Conservation (phyloP, 441 rosid genomes). For the Arabidopsis lyrata region DNA sequence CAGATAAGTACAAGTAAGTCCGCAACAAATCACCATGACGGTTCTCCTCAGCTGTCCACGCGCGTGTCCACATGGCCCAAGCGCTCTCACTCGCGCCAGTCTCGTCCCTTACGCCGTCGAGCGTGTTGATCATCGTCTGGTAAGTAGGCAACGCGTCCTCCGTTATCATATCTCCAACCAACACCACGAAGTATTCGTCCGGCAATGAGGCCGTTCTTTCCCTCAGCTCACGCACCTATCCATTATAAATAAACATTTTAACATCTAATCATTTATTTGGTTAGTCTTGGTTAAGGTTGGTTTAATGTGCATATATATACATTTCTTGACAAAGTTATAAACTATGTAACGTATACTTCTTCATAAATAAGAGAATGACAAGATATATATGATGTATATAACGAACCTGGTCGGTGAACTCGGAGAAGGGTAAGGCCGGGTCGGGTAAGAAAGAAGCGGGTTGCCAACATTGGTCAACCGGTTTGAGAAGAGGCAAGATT, state of each 20-base stretch:
- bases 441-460: conserved; percentile 67
- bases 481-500: conserved; percentile 61
- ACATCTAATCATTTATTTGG: neutral
- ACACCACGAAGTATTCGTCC: conserved; percentile 30
- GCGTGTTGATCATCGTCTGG: conserved; percentile 31
- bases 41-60: conserved; percentile 76
- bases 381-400: neutral
- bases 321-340: neutral
- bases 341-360: neutral
- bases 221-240: conserved; percentile 51
- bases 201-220: conserved; percentile 58
- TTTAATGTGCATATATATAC: neutral
- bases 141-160: conserved; percentile 57
- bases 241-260: neutral
- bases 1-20: conserved; percentile 62
- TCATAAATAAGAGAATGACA: neutral
- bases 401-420: conserved; percentile 51
- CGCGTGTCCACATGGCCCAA: conserved; percentile 75
- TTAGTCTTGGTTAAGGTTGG: neutral
- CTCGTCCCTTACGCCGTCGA: conserved; percentile 31
- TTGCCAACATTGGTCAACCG: conserved; percentile 73
- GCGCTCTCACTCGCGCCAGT: conserved; percentile 45
- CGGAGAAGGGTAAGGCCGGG: conserved; percentile 47
- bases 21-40: conserved; percentile 38
- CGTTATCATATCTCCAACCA: conserved; percentile 52